Conservation (phyloP, 1,284 basidiomycete species). For the Microbotryomycetes sp. region DNA sequence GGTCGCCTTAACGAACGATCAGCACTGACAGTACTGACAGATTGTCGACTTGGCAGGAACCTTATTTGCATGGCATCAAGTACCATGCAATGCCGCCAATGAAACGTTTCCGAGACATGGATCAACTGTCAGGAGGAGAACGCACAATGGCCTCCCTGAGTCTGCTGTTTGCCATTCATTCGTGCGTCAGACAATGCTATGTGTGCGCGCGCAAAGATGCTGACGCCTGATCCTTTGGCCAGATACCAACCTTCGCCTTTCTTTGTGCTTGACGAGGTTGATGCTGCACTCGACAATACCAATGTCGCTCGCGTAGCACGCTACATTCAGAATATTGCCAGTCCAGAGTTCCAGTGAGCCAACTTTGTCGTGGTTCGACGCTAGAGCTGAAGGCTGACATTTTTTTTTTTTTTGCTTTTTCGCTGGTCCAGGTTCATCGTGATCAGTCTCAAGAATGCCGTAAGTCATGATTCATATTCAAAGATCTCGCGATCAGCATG, state of each 20-base stretch:
- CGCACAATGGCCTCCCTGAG: conserved; percentile 97
- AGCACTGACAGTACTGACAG: not conserved
- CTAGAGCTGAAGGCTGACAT: not conserved
- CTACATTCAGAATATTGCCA: conserved; percentile 75
- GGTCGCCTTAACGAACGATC: conserved; percentile 22
- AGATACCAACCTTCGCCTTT: conserved; percentile 97
- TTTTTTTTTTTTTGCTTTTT: not conserved
- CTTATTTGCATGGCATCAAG: conserved; percentile 89
- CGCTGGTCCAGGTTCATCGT: conserved; percentile 62
- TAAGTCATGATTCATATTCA: not conserved
- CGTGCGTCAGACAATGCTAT: conserved; percentile 50
- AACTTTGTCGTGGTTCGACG: not conserved
- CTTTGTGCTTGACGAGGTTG: conserved; percentile 97
- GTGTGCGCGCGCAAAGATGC: too few species aligned
- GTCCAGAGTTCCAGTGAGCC: conserved; percentile 27
- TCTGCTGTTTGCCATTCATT: conserved; percentile 92
- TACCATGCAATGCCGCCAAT: conserved; percentile 99
- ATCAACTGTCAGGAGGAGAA: conserved; percentile 94
- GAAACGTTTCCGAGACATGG: conserved; percentile 99
- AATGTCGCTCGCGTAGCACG: conserved; percentile 89
- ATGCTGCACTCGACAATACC: conserved; percentile 92
- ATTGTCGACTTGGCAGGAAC: conserved; percentile 58
- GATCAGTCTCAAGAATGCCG: conserved; percentile 71
- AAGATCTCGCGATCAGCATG: not conserved
- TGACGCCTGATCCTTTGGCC: conserved; percentile 9